Conservation (phyloP, 257 asterid species). For the Solanum sparsipilum region DNA sequence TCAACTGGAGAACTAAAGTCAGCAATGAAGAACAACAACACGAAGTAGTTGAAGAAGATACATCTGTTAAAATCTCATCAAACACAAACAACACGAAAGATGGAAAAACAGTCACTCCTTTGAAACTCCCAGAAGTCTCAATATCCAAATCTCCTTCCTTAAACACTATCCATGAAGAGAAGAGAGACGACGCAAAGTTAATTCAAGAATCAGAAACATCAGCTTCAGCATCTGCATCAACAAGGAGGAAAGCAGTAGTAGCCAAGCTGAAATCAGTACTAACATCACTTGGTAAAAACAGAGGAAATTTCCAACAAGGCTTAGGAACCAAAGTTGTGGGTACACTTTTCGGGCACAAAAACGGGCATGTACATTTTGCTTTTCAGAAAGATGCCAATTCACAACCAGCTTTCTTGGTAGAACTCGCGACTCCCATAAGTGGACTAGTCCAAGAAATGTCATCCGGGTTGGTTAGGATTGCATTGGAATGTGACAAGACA, state of each 20-base stretch:
- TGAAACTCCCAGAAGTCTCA: neutral
- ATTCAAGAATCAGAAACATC: constrained; percentile 7
- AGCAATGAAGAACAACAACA: constrained; percentile 18
- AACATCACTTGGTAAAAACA: constrained; percentile 20
- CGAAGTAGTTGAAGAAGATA: neutral
- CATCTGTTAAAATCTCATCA: neutral
- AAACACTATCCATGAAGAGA: neutral
- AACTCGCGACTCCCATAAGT: constrained; percentile 38
- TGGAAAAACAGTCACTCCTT: neutral
- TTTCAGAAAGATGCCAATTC: constrained; percentile 36
- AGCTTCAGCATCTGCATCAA: neutral
- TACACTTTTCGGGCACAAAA: constrained; percentile 37
- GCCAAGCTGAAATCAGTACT: constrained; percentile 28
- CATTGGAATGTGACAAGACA: constrained; percentile 36
- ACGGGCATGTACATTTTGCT: constrained; percentile 35
- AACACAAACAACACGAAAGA: neutral
- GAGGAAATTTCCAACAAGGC: constrained; percentile 6
- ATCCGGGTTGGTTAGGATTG: constrained; percentile 35
- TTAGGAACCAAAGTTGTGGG: constrained; percentile 31
- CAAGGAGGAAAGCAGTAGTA: constrained; percentile 15
- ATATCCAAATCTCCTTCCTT: neutral
- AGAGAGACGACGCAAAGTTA: neutral
- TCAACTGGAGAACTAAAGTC: constrained; percentile 43
- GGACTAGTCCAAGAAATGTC: constrained; percentile 45
- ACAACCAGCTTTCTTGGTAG: constrained; percentile 29